These are phyloP conservation scores for Gossypium herbaceum DNA, from an alignment of 345 rosid genomes.

Conservation along the genomic window DNA sequence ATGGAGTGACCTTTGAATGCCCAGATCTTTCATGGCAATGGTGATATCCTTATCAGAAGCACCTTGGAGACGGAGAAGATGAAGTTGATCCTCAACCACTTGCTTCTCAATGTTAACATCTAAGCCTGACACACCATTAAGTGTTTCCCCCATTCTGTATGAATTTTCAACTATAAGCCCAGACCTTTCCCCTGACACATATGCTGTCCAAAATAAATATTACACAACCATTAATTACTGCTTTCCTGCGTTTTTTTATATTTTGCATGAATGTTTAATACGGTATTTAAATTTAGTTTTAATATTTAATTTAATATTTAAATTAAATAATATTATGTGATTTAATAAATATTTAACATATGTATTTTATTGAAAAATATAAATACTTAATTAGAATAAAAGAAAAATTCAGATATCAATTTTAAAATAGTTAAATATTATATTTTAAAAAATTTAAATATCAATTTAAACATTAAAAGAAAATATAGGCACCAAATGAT, in stretches of 20 bases:
- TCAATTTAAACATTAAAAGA: no score
- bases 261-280: no score
- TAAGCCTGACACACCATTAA: conserved; percentile 43
- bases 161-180: conserved; percentile 48
- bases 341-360: no score
- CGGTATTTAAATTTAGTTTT: no score
- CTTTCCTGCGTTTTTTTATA: neutral
- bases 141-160: conserved; percentile 46
- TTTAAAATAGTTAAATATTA: no score
- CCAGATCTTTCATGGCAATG: conserved; percentile 52
- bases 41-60: conserved; percentile 41
- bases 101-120: conserved; percentile 50
- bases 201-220: conserved; percentile 36
- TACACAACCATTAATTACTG: no score
- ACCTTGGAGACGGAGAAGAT: conserved; percentile 32
- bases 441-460: no score
- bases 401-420: rapidly evolving
- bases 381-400: no score
- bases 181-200: conserved; percentile 49
- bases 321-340: no score
- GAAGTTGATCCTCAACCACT: conserved; percentile 38
- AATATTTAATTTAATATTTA: no score
- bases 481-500: no score
- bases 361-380: no score
- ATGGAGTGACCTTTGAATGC: conserved; percentile 41